Base-by-base conservation (phyloP, 202 grass and related monocot species). In the Setaria viridis region DNA sequence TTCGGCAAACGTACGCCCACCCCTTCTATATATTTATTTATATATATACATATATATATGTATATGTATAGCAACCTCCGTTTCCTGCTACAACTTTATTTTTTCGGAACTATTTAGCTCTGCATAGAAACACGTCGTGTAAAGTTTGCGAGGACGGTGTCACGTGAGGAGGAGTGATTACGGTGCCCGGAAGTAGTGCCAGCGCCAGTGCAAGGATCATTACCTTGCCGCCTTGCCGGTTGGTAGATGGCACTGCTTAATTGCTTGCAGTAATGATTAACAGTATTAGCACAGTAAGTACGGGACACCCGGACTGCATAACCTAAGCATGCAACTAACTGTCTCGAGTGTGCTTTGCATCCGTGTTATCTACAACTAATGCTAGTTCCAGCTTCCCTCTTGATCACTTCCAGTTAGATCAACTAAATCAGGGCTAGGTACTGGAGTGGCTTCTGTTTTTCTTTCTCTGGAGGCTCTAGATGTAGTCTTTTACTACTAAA, bases 1-100 rank as follows among this genome's bases (percentile, higher is more conserved):
- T 93, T 93, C 11, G 91, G 91, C 21, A 87, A 93, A 77, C 2
- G 91, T 92, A 67, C 34, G 65, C 7, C 1, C 25, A 62, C 12
- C 21, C 1, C 8, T 13, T 12, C 25, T 25, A 25, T 25, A 25
- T 25, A 21, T 29, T 0, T 62, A 29, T 29, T 11, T 62, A 29
- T 62, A 30, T 62, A 29, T 62, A 30, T 62, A 0, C 3, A 10
- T 62, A 62, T 62, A 58, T 58, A 25, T 25, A 59, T 4, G 3
- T 62, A 13, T 5, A 30, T 12, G 4, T 63, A 50, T 3, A 11
- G 25, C 8, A 45, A 45, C 8, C 20, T 39, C 9, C 2, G 11
- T 47, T 59, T 62, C 5, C 25, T 63, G 29, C 60, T 14, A 6
- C 60, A 46, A 46, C 39, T 41, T 41, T 6, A 6, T 41, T 41